Evolutionary conservation across 306 rosid genomes (phyloP).

Genomic region (Fragaria nilgerrensis): DNA sequence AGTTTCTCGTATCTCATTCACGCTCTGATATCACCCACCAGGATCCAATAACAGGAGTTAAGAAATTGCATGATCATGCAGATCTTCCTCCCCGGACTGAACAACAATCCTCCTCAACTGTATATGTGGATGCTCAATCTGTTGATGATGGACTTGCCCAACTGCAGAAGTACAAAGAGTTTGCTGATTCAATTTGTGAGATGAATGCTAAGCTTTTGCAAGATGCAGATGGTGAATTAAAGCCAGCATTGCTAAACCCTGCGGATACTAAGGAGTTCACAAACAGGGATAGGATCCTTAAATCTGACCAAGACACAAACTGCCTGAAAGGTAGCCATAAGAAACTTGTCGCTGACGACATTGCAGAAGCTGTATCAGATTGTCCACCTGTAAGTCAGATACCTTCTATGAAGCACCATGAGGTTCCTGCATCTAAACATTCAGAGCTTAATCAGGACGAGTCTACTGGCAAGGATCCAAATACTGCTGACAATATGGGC

Average conservation of each 20-base stretch:
- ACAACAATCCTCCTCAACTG: slow-evolving; percentile 36
- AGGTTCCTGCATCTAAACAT: slow-evolving; percentile 37
- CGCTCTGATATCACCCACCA: slow-evolving; percentile 48
- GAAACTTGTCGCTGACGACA: slow-evolving; percentile 37
- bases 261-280: slow-evolving; percentile 35
- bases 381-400: slow-evolving; percentile 31
- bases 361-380: slow-evolving; percentile 35
- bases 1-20: slow-evolving; percentile 54
- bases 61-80: slow-evolving; percentile 37
- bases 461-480: slow-evolving; percentile 32
- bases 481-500: slow-evolving; percentile 26
- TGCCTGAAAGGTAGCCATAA: slow-evolving; percentile 30
- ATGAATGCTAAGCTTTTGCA: slow-evolving; percentile 45
- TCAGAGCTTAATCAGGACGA: slow-evolving; percentile 41
- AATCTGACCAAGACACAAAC: slow-evolving; percentile 34
- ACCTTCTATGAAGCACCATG: slow-evolving; percentile 44
- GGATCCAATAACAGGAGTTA: slow-evolving; percentile 38
- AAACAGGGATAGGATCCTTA: slow-evolving; percentile 37
- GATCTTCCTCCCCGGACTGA: slow-evolving; percentile 40
- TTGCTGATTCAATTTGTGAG: slow-evolving; percentile 46
- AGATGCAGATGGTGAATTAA: slow-evolving; percentile 39
- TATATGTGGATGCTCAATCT: slow-evolving; percentile 38
- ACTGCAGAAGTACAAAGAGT: slow-evolving; percentile 45
- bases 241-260: slow-evolving; percentile 30
- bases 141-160: slow-evolving; percentile 46